phyloP scores from a whole-genome alignment of 2,329 filamentous ascomycete genomes.

The Ophiocordyceps camponoti-leonardi region DNA sequence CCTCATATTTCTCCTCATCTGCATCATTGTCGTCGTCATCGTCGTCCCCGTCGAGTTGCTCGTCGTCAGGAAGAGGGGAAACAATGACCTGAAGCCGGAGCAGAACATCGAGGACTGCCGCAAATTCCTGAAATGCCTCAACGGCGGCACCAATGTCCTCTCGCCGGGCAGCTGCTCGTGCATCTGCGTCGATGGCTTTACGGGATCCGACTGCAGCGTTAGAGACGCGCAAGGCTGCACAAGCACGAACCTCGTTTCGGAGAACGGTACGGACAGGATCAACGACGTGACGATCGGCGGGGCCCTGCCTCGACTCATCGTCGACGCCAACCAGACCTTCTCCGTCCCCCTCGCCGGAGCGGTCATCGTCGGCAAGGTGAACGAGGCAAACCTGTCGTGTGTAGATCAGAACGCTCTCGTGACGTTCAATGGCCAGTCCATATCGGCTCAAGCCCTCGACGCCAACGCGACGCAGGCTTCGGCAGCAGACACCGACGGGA shows the following conservation, averaged over 20 bases:
- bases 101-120: constrained; percentile 36
- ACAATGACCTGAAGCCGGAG: constrained; percentile 15
- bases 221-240: constrained; percentile 33
- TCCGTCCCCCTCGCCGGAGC: constrained; percentile 56
- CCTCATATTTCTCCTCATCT: constrained; percentile 43
- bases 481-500: not conserved
- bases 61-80: constrained; percentile 34
- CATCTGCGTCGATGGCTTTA: constrained; percentile 79
- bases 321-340: constrained; percentile 48
- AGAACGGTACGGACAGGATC: constrained; percentile 20
- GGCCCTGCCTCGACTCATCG: constrained; percentile 59
- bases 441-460: not conserved
- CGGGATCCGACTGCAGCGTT: constrained; percentile 34
- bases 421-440: constrained; percentile 50
- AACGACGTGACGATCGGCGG: constrained; percentile 65
- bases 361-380: constrained; percentile 60
- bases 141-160: constrained; percentile 64
- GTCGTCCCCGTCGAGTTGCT: constrained; percentile 57
- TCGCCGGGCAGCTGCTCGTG: constrained; percentile 58
- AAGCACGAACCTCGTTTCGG: constrained; percentile 26
- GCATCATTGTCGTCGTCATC: constrained; percentile 64
- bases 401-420: constrained; percentile 74
- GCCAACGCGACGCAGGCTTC: not conserved
- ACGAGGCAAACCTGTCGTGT: constrained; percentile 59
- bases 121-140: constrained; percentile 47